Conservation (phyloP, 1,284 basidiomycete species). For the Cryptococcus amylolentus region DNA sequence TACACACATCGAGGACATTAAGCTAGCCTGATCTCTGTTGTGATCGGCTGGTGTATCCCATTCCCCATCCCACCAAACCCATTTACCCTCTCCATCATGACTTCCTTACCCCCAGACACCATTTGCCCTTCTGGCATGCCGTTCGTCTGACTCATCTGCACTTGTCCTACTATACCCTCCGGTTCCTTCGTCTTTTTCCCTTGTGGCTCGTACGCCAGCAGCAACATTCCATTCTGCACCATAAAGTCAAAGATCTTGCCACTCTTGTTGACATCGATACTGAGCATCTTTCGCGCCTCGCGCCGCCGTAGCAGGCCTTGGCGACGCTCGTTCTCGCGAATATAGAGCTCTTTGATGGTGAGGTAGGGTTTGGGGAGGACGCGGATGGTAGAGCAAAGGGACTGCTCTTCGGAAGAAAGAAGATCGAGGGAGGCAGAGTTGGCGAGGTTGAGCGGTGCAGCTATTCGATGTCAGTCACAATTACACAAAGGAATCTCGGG, state of each 20-base stretch:
- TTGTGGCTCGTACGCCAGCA: conserved; percentile 40
- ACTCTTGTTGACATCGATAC: conserved; percentile 89
- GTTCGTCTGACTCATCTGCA: background rate
- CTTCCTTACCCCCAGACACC: background rate
- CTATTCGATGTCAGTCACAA: conserved; percentile 12
- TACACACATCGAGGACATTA: conserved; percentile 3
- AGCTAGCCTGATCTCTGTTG: conserved; percentile 10
- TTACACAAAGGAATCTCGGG: too few species aligned
- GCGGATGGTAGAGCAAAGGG: conserved; percentile 79
- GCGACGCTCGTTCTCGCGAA: conserved; percentile 84
- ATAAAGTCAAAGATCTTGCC: conserved; percentile 85
- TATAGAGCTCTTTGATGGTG: conserved; percentile 84
- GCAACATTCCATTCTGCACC: conserved; percentile 43
- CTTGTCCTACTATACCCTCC: background rate
- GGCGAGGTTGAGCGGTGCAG: conserved; percentile 71
- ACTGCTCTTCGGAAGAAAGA: conserved; percentile 77
- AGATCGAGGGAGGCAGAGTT: conserved; percentile 82
- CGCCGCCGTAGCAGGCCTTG: conserved; percentile 77
- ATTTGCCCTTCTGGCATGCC: background rate
- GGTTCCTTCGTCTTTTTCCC: conserved; percentile 11
- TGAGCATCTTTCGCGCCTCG: conserved; percentile 75
- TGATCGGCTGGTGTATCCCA: conserved; percentile 2
- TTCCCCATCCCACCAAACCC: conserved; percentile 1
- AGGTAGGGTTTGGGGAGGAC: conserved; percentile 90
- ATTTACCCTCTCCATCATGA: conserved; percentile 1